A percentile compares a stretch with the other conserved stretches of the same genome.
phyloP scores from a whole-genome alignment of 169 alveolate genomes.

The Eimeria necatrix region DNA sequence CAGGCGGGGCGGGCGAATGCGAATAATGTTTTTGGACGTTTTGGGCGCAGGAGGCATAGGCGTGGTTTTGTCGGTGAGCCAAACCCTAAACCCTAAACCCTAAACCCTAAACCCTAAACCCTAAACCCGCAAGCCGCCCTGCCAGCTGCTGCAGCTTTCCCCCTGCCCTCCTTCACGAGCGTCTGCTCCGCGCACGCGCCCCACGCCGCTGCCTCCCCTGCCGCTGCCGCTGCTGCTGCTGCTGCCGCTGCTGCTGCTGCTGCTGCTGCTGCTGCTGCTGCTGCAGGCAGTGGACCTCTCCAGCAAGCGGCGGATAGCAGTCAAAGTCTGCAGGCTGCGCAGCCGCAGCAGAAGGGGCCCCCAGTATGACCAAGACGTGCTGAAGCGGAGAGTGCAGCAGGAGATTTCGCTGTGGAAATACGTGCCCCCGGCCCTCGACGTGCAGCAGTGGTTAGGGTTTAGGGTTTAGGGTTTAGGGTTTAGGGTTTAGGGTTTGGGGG shows the following conservation, averaged over 20 bases:
- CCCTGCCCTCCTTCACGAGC: slow-evolving; percentile 92
- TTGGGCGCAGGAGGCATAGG: slow-evolving; percentile 85
- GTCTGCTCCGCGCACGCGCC: no score
- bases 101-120: slow-evolving; percentile 12
- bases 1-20: slow-evolving; percentile 98
- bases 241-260: slow-evolving; percentile 78
- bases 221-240: slow-evolving; percentile 89
- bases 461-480: slow-evolving; percentile 51
- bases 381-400: slow-evolving; percentile 93
- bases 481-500: slow-evolving; percentile 55
- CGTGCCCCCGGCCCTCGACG: not conserved
- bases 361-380: not conserved
- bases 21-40: slow-evolving; percentile 95
- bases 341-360: not conserved
- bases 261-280: slow-evolving; percentile 88
- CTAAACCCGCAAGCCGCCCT: not conserved
- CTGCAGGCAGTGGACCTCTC: slow-evolving; percentile 97
- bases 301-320: no score
- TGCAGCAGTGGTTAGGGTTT: slow-evolving; percentile 6
- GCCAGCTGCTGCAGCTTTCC: not conserved
- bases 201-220: slow-evolving; percentile 85
- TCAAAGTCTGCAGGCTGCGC: not conserved
- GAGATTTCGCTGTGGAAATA: not conserved
- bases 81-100: slow-evolving; percentile 38
- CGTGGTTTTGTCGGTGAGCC: slow-evolving; percentile 86